phyloP scores from a whole-genome alignment of 495 filamentous ascomycete genomes.

The Eremomyces bilateralis region DNA sequence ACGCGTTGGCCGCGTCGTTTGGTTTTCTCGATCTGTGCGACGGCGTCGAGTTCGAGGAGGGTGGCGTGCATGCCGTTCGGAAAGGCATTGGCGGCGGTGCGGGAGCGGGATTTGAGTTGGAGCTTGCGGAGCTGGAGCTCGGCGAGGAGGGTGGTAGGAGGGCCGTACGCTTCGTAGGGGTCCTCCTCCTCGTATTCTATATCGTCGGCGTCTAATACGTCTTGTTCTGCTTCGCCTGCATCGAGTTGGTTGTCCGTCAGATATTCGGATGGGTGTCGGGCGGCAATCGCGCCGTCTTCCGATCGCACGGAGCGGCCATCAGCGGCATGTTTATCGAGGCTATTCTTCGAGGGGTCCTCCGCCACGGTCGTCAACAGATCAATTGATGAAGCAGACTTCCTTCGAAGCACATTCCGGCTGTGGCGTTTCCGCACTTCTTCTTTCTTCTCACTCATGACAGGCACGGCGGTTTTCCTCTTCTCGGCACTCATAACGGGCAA shows the following conservation, averaged over 20 bases:
- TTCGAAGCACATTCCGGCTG: too few species aligned
- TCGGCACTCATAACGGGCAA: background rate
- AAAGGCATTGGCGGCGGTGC: conserved; percentile 40
- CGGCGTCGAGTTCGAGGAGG: conserved; percentile 72
- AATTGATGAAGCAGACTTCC: too few species aligned
- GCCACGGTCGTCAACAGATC: background rate
- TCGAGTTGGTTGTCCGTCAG: background rate
- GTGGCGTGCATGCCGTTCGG: conserved; percentile 73
- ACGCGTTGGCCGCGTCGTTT: conserved; percentile 51
- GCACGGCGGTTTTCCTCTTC: background rate
- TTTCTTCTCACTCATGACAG: background rate
- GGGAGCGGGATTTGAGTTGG: conserved; percentile 53
- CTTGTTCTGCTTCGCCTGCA: conserved; percentile 4
- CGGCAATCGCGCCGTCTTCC: background rate
- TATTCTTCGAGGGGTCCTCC: background rate
- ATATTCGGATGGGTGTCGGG: background rate
- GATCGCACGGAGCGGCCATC: too few species aligned
- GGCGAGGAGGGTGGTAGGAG: conserved; percentile 76
- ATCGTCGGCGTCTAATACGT: conserved; percentile 10
- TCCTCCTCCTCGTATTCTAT: conserved; percentile 5
- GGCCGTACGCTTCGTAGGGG: conserved; percentile 26
- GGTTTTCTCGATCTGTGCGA: conserved; percentile 67
- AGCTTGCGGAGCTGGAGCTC: conserved; percentile 79
- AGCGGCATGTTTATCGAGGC: background rate
- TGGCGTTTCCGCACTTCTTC: background rate